Evolutionary conservation across 495 filamentous ascomycete genomes (phyloP), one percentile per base, ranked within the genome.

Genomic region (Zalerion maritima): DNA sequence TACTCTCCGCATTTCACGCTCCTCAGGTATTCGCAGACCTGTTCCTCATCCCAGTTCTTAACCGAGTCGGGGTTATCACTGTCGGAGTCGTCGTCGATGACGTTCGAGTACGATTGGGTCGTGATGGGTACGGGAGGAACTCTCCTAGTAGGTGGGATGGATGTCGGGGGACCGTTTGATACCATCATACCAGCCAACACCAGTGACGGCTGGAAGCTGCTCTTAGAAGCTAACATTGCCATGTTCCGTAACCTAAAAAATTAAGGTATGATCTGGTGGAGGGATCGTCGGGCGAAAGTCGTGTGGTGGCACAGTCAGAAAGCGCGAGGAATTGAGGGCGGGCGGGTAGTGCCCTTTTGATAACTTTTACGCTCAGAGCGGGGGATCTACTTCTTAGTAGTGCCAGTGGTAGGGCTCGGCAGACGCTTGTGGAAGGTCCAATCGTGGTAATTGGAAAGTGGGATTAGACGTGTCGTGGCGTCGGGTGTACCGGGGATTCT

Each of bases 1-100:
- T 99, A 96, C 46, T 99, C 81, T 29, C 73, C 70, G 48, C 84
- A 94, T 40, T 87, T 85, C 41, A 96, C 82, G 41, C 73, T 84
- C 40, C 75, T 61, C 26, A 99, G 64, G 74, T 91, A 99, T 14
- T 89, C 75, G 34, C 77, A 77, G 4, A 99, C 89, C 38, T 72
- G 71, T 38, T 81, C 78, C 57, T 96, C 89, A 49, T 93, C 81
- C 89, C 89, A 99, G 45, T 67, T 63, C 55, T 62, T 67, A 29
- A 66, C 62, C n/a, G 58, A 55, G 29, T 66, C 62, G 24, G 58
- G 58, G n/a, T 57, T 47, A 13, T 63, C 58, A 23, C 55, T 49
- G 36, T 93, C 86, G n/a, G 83, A 89, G 41, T 94, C 87, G 11
- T 83, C 92, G 47, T 92, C 83, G 14, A 89, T 94, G 18, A 89